Evolutionary conservation across 2,329 filamentous ascomycete genomes (phyloP).

Genomic region (Fusarium mundagurra): DNA sequence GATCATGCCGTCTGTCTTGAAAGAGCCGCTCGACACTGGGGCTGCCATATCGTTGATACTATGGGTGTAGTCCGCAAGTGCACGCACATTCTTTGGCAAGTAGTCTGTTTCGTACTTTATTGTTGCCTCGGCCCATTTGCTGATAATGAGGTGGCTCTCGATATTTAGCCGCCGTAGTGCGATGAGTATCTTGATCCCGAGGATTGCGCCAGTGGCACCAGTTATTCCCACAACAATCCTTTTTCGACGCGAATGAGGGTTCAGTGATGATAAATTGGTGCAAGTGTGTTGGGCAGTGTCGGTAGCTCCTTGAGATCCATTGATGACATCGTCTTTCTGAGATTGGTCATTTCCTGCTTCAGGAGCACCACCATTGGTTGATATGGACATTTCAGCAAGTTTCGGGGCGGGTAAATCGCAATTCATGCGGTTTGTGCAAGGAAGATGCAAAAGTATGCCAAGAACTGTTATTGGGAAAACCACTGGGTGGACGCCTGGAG

Average conservation of each 20-base stretch:
- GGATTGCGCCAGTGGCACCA: constrained; percentile 58
- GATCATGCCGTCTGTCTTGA: constrained; percentile 11
- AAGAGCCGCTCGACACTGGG: constrained; percentile 5
- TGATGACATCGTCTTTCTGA: not conserved
- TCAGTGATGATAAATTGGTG: not conserved
- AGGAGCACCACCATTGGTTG: not conserved
- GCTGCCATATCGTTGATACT: constrained; percentile 55
- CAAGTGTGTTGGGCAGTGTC: not conserved
- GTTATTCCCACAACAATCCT: constrained; percentile 61
- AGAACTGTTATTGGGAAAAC: too few relatives aligned
- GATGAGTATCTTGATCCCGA: constrained; percentile 54
- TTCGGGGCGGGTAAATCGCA: not conserved
- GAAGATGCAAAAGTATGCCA: not conserved
- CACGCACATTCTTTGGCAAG: constrained; percentile 46
- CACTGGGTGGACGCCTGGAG: too few relatives aligned
- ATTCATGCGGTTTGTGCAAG: not conserved
- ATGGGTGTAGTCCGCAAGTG: constrained; percentile 52
- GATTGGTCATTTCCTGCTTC: not conserved
- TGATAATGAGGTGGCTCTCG: constrained; percentile 59
- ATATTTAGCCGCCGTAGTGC: constrained; percentile 53
- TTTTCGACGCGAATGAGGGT: not conserved
- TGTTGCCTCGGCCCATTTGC: constrained; percentile 59
- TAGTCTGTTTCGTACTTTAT: constrained; percentile 58
- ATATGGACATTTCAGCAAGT: not conserved
- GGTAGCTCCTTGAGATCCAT: not conserved